Base-by-base conservation (phyloP, 2,329 filamentous ascomycete genomes). In the Parafenestella ontariensis region DNA sequence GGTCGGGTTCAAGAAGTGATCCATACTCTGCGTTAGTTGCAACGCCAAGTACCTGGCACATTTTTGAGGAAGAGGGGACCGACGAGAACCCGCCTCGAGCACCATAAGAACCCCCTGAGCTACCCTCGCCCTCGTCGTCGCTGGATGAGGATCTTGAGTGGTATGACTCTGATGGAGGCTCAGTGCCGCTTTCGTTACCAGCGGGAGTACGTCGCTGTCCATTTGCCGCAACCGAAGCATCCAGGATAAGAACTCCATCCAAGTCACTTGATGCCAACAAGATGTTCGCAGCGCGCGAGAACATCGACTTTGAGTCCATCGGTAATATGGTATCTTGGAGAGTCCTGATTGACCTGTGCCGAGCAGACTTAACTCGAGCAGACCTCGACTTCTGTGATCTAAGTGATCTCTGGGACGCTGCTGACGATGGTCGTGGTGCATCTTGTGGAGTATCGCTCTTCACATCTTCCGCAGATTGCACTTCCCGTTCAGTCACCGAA, bases 171-270 rank as follows among this genome's bases (percentile, higher is more conserved):
- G 43, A 53, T 5, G 46, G 42, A 11, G 18, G 46, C 1, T 57
- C 59, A 10, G 44, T 36, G 3, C 34, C 46, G 23, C 46, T 59
- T 11, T 54, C 40, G 6, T 57, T 34, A 13, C 42, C 48, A 18
- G 42, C 47, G 11, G 61, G 46, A 15, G 34, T 17, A 23, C 64
- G 63, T 1, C 54, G 52, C 24, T 56, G 56, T 7, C 50, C 61
- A 21, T 57, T 65, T 23, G 65, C 64, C 18, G 64, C 70, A 24
- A 73, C 56, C 5, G 69, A 72, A 4, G 72, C 72, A 39, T 75
- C 72, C 1, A 75, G 58, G 15, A 75, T 72, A 2, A 75, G 26
- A 1, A 75, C 71, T 11, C 73, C 73, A 24, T 75, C 72, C 1
- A 74, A 46, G 24, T 67, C 62, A 34, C 71, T 74, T 2, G 72